Base-by-base conservation (phyloP, 768 basidiomycete species). In the Leucogyrophana mollusca region DNA sequence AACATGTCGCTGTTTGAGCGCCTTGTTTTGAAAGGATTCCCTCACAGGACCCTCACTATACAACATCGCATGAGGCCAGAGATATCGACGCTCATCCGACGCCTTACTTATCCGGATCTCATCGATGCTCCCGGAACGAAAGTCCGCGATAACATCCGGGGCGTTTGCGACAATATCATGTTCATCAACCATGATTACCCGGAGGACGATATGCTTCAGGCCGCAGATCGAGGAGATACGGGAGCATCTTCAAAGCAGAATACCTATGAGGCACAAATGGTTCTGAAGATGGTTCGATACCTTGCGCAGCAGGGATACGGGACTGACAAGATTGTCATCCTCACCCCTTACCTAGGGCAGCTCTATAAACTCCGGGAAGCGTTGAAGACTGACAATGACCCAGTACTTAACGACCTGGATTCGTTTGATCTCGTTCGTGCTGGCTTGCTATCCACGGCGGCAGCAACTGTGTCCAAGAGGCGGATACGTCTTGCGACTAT, bases 21-120 rank as follows among this genome's bases (percentile, higher is more conserved):
- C 10, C 71, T 83, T 4, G 77, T 83, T 18, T 55, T 77, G 3
- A 70, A 72, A 48, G 74, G 72, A 0, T 84, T 78, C 56, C 82
- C 82, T 1, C 83, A 85, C 56, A 49, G 60, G 38, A 77, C 70
- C 0, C 71, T 85, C 13, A 57, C 50, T 0, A 49, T 70, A 41
- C 83, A 85, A 49, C 83, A 84, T 55, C 75, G 83, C 16, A 85
- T 85, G 83, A 70, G 81, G 5, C 83, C 83, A 1, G 82, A 83
- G 49, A 83, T 85, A 10, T 80, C 83, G 14, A 53, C 69, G 0
- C 66, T 83, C 18, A 71, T 85, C 33, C 73, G 82, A 7, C 49
- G 68, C 9, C 71, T 85, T 9, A 83, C 82, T 0, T 84, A 84
- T 50, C 79, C 78, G 0, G 77, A 81, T 18, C 73, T 84, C 11